Base-by-base conservation (phyloP, 495 filamentous ascomycete species). In the Mycothermus thermophilus region DNA sequence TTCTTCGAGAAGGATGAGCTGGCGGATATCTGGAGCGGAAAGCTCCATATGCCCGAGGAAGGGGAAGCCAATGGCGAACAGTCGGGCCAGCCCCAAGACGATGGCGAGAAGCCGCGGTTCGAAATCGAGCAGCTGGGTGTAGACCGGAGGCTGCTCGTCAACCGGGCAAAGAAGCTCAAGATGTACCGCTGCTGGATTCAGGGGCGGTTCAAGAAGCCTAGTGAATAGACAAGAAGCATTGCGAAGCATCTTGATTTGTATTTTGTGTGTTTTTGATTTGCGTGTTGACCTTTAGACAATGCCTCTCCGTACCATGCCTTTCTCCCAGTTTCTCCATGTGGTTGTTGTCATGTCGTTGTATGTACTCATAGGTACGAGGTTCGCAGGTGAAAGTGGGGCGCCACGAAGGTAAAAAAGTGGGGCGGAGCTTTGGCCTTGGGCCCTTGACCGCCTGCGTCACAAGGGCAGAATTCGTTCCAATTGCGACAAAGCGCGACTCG, bases 101-200 rank as follows among this genome's bases (percentile, higher is more conserved):
- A n/a, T n/a, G n/a, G n/a, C n/a, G n/a, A n/a, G n/a, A n/a, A n/a
- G n/a, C 50, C 59, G 18, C 18, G 41, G 8, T 86, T 93, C 50
- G 71, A 88, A 34, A 62, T 93, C 27, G 51, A 75, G 18, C 71
- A 88, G 31, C 58, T 96, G 27, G 92, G 77, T 10, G 69, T 81
- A 33, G 90, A 97, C 49, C 71, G 81, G 41, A 71, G 92, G 39
- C 63, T 97, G 62, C 64, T 97, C 30, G 87, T 97, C 36, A 97
- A 97, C 53, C 77, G 90, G 27, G 79, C 82, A 37, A 75, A 74
- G 44, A 77, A 84, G 57, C 58, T 95, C 7, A 96, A 96, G 61
- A 97, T 97, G 90, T 95, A 95, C 60, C 77, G 90, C 27, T 94
- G 86, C 63, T 85, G 90, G 90, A 77, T 96, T 54, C 90, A 97